phyloP scores from a whole-genome alignment of 23 red algal species.

The Gracilaria gracilis region DNA sequence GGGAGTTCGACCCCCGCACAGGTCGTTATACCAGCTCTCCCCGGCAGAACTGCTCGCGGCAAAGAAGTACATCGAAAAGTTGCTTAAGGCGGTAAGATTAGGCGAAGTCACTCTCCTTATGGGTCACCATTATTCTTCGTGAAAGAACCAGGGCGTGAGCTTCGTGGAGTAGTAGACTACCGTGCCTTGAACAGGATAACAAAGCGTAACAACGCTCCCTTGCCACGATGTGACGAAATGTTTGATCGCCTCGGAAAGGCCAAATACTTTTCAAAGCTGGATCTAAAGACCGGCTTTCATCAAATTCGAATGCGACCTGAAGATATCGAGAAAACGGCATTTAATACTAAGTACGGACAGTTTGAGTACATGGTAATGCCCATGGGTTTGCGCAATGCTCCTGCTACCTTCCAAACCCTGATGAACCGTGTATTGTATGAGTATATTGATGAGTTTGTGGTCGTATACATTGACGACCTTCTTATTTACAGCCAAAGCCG shows the following conservation, averaged over 20 bases:
- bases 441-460: slow-evolving; percentile 23
- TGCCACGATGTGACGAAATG: slow-evolving; percentile 50
- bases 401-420: slow-evolving; percentile 31
- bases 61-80: slow-evolving; percentile 17
- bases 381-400: slow-evolving; percentile 40
- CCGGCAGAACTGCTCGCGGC: slow-evolving; percentile 41
- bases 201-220: slow-evolving; percentile 29
- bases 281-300: slow-evolving; percentile 47
- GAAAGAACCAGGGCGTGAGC: neutral
- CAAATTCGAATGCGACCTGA: slow-evolving; percentile 50
- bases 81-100: slow-evolving; percentile 46
- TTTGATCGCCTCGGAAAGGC: slow-evolving; percentile 49
- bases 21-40: slow-evolving; percentile 36
- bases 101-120: slow-evolving; percentile 39
- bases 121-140: slow-evolving; percentile 38
- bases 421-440: slow-evolving; percentile 46
- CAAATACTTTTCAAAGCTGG: slow-evolving; percentile 29
- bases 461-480: slow-evolving; percentile 47
- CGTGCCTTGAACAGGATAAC: slow-evolving; percentile 32
- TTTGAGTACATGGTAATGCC: slow-evolving; percentile 40
- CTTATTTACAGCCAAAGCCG: slow-evolving; percentile 41
- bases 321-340: slow-evolving; percentile 41
- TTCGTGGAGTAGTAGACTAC: neutral
- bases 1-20: neutral
- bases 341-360: slow-evolving; percentile 44